phyloP scores from a whole-genome alignment of 331 rosid genomes.

The Stylosanthes scabra region DNA sequence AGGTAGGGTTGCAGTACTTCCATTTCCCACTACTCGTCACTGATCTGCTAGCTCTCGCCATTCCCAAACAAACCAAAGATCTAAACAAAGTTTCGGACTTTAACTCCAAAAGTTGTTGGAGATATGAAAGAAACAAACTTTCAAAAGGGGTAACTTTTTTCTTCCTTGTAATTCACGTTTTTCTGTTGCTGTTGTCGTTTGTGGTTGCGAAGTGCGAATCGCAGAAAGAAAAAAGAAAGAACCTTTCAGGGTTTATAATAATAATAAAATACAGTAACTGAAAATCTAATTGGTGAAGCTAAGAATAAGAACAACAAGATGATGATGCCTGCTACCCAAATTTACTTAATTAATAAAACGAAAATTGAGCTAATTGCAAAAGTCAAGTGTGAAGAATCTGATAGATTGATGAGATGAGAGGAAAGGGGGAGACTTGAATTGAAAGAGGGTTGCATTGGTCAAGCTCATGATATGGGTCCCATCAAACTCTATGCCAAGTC shows the following conservation, averaged over 20 bases:
- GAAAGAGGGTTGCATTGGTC: not conserved
- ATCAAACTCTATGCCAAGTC: not conserved
- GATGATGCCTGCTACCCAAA: not conserved
- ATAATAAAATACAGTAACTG: not conserved
- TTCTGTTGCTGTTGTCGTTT: not conserved
- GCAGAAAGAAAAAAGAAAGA: not conserved
- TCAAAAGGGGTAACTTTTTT: not conserved
- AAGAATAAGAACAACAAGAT: not conserved
- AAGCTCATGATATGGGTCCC: not conserved
- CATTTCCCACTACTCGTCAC: slow-evolving; percentile 52
- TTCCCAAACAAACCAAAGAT: slow-evolving; percentile 36
- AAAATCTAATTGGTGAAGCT: not conserved
- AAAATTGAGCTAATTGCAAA: not conserved
- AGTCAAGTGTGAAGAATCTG: not conserved
- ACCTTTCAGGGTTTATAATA: slow-evolving; percentile 12
- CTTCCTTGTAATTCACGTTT: slow-evolving; percentile 41
- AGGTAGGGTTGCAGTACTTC: slow-evolving; percentile 80
- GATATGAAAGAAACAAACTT: too few relatives aligned
- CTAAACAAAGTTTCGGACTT: slow-evolving; percentile 22
- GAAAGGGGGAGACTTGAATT: not conserved
- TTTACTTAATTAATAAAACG: too few relatives aligned
- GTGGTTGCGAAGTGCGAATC: not conserved
- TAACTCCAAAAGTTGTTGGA: not conserved
- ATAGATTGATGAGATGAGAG: not conserved
- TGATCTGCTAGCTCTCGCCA: slow-evolving; percentile 83